phyloP scores from a whole-genome alignment of 108 stramenopile genomes.

The Skeletonema menzelii region DNA sequence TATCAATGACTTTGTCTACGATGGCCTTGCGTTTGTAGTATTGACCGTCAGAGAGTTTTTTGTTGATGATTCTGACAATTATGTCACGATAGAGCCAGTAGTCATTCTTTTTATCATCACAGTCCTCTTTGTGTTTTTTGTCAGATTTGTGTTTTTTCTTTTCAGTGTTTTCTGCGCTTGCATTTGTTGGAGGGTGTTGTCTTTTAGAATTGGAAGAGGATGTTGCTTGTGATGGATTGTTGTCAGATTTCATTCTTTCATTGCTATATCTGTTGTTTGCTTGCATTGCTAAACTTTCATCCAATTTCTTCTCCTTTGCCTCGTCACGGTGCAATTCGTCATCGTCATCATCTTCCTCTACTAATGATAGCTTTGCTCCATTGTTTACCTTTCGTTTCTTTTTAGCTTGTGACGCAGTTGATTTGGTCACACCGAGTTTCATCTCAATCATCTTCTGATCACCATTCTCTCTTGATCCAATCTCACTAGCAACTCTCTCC shows the following conservation, averaged over 20 bases:
- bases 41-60: constrained; percentile 69
- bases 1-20: constrained; percentile 69
- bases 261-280: not conserved
- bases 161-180: not conserved
- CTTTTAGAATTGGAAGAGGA: constrained; percentile 1
- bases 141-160: constrained; percentile 13
- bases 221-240: not conserved
- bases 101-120: constrained; percentile 37
- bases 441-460: constrained; percentile 39
- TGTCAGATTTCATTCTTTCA: not conserved
- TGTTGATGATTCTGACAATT: constrained; percentile 80
- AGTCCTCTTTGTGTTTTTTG: constrained; percentile 1
- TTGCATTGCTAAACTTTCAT: not conserved
- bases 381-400: constrained; percentile 21
- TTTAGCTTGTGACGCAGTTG: not conserved
- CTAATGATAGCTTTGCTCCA: constrained; percentile 28
- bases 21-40: constrained; percentile 87
- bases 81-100: constrained; percentile 82
- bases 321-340: constrained; percentile 26
- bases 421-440: constrained; percentile 24
- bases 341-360: constrained; percentile 50
- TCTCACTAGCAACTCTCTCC: constrained; percentile 55
- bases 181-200: not conserved
- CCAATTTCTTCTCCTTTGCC: not conserved
- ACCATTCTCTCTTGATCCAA: constrained; percentile 42